These are phyloP conservation scores for Stephania yunnanensis DNA, from an alignment of 164 flowering plant species.

Conservation along the genomic window DNA sequence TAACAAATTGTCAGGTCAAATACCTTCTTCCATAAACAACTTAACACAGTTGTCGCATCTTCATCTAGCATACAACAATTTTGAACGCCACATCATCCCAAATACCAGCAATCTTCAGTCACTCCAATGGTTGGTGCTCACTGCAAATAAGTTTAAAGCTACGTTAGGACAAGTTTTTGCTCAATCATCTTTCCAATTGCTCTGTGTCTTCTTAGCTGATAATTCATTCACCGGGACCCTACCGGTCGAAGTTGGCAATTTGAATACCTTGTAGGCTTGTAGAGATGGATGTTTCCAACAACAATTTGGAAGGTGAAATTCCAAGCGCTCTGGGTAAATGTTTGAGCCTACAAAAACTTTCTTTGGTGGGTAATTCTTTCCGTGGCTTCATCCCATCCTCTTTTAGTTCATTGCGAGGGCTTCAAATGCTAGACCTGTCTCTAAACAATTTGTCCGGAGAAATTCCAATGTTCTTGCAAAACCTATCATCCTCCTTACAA, in stretches of 20 bases:
- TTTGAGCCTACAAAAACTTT: too few species aligned
- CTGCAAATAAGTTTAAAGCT: constrained; percentile 5
- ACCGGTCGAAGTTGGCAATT: background rate
- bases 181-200: background rate
- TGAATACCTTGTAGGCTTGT: too few species aligned
- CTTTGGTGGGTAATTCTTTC: too few species aligned
- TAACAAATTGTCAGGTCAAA: constrained; percentile 2
- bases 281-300: too few species aligned
- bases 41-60: background rate
- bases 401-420: constrained; percentile 4
- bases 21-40: constrained; percentile 9
- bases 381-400: too few species aligned
- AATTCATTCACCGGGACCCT: background rate
- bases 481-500: background rate
- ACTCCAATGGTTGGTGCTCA: background rate
- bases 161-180: too few species aligned
- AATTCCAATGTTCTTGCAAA: background rate
- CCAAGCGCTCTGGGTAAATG: too few species aligned
- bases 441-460: constrained; percentile 4
- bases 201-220: background rate
- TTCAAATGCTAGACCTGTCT: constrained; percentile 1
- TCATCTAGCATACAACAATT: background rate
- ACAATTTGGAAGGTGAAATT: too few species aligned
- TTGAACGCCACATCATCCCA: background rate
- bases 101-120: background rate